Evolutionary conservation across 2,329 filamentous ascomycete genomes (phyloP), one percentile per base, ranked within the genome.

Genomic region (Fusarium sublunatum): DNA sequence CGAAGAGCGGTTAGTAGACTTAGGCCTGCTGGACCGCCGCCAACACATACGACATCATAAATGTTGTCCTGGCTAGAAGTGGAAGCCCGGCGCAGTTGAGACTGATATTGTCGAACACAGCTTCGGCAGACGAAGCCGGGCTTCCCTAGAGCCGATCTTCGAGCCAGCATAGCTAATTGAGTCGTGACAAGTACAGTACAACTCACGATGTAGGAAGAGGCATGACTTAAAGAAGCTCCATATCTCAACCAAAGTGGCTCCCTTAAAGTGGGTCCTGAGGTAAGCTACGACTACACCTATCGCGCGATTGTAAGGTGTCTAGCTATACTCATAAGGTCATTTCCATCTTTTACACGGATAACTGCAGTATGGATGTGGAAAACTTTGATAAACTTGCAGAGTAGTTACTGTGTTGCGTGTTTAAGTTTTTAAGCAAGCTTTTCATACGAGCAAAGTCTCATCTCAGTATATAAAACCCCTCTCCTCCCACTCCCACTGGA

Each of bases 21-120:
- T 55, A 99, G 82, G 52, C 94, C 94, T 40, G 93, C 93, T 24
- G 93, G 93, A 6, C 93, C 93, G 61, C 93, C 93, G 60, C 93
- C 93, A 50, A 97, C 90, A 71, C 92, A 95, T 62, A 97, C 92
- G 29, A 97, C 90, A 84, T 97, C 93, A 80, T 95, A 97, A 70
- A 97, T 88, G 65, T 96, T 91, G 10, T 88, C 86, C 10, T 77
- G 70, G 11, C 74, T 62, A 39, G 75, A 81, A 24, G 81, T 75
- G 57, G 81, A 85, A 35, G 76, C 67, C 56, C 81, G 73, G 56
- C 74, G 74, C 25, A 72, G 61, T 57, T 77, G 77, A 35, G 67
- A 70, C 49, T 72, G 73, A n/a, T 75, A 56, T 57, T 73, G 75
- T 26, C 73, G 78, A 46, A 76, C 77, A 65, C 83, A 86, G 69